Evolutionary conservation across 306 rosid species (phyloP).

Genomic region (Malus orientalis): DNA sequence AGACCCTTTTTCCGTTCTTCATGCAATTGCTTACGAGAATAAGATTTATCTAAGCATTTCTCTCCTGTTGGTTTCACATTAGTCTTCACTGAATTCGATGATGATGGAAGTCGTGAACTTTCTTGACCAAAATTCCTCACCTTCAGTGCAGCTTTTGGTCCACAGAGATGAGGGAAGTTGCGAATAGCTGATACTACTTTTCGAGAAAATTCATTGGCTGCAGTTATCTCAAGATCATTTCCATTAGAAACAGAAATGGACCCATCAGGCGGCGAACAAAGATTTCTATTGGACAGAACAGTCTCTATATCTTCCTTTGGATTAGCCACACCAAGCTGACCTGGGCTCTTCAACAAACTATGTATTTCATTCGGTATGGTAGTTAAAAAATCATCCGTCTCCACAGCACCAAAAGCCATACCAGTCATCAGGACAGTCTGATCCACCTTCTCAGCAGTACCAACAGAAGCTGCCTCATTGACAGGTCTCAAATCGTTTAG

Average conservation of each 20-base stretch:
- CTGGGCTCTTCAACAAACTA: conserved; percentile 5
- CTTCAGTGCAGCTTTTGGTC: conserved; percentile 38
- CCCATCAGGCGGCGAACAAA: conserved; percentile 15
- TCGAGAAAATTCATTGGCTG: conserved; percentile 39
- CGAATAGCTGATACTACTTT: conserved; percentile 64
- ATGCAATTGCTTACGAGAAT: not conserved
- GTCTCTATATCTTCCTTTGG: conserved; percentile 19
- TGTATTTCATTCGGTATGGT: too few relatives aligned
- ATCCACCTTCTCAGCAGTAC: not conserved
- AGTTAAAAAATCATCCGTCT: too few relatives aligned
- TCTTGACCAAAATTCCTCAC: not conserved
- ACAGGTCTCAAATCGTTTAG: not conserved
- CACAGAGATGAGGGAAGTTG: conserved; percentile 63
- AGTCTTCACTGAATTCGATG: too few relatives aligned
- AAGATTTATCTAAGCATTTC: too few relatives aligned
- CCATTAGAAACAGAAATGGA: conserved; percentile 27
- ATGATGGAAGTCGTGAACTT: too few relatives aligned
- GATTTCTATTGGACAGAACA: conserved; percentile 1
- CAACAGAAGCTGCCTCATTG: not conserved
- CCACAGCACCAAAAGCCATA: too few relatives aligned
- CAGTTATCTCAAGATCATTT: conserved; percentile 18
- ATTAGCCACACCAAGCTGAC: conserved; percentile 10
- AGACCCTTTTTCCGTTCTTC: conserved; percentile 20
- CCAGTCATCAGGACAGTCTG: too few relatives aligned
- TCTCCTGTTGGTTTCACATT: conserved; percentile 20